Evolutionary conservation across 1,284 basidiomycete species (phyloP).

Genomic region (Hypsizygus ulmarius): DNA sequence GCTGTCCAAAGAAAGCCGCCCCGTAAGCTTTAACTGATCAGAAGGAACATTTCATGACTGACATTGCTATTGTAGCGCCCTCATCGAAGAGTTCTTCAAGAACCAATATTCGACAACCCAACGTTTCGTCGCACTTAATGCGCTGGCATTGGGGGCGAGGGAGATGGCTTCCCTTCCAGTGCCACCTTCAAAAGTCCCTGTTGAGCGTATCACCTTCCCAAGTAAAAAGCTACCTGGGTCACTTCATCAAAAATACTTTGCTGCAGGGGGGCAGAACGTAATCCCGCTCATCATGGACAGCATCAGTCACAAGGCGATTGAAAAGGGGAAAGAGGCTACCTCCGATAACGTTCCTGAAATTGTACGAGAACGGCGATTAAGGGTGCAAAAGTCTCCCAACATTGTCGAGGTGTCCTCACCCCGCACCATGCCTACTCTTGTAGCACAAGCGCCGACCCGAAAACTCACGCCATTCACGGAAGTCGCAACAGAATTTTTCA

Average conservation of each 20-base stretch:
- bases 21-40: constrained; percentile 57
- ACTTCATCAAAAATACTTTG: constrained; percentile 69
- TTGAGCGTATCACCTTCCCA: constrained; percentile 58
- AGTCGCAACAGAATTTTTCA: constrained; percentile 82
- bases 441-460: constrained; percentile 7
- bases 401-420: constrained; percentile 41
- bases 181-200: constrained; percentile 37
- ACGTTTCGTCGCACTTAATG: constrained; percentile 81
- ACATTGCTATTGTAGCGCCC: constrained; percentile 47
- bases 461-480: constrained; percentile 56
- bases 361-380: constrained; percentile 73
- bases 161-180: constrained; percentile 77
- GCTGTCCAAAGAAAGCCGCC: constrained; percentile 72
- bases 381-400: constrained; percentile 50
- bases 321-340: constrained; percentile 49
- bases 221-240: constrained; percentile 73
- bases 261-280: constrained; percentile 35
- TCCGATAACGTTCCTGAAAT: constrained; percentile 55
- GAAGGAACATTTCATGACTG: constrained; percentile 4
- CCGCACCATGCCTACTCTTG: too few relatives aligned
- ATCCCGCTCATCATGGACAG: constrained; percentile 56
- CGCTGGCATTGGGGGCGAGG: constrained; percentile 80
- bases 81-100: constrained; percentile 93
- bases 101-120: constrained; percentile 88
- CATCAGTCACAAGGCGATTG: constrained; percentile 58